phyloP scores from a whole-genome alignment of 1,284 basidiomycete genomes.

The Cryptococcus wingfieldii region DNA sequence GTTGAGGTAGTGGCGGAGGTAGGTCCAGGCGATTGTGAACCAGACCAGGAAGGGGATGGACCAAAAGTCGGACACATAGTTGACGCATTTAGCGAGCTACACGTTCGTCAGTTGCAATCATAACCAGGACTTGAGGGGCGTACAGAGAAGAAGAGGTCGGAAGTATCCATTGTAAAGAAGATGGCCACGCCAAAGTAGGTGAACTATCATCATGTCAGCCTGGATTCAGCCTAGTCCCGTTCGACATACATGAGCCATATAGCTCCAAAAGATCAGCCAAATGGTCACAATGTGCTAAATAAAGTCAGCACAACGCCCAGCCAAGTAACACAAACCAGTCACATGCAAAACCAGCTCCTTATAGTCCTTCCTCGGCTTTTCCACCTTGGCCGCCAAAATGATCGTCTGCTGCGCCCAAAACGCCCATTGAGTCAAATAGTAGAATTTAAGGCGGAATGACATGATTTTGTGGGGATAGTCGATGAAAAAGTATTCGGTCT shows the following conservation, averaged over 20 bases:
- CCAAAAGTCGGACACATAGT: conserved; percentile 70
- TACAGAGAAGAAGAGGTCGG: conserved; percentile 82
- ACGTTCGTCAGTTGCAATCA: not conserved
- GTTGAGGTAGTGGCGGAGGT: conserved; percentile 94
- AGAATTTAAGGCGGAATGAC: conserved; percentile 76
- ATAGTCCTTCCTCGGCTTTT: conserved; percentile 92
- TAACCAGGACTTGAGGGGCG: conserved; percentile 35
- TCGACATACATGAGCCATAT: conserved; percentile 60
- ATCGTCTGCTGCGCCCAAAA: conserved; percentile 95
- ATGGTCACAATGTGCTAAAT: conserved; percentile 85
- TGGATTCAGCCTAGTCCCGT: not conserved
- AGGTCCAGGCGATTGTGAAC: conserved; percentile 81
- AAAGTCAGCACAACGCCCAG: not conserved
- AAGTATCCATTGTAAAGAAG: conserved; percentile 95
- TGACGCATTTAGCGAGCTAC: conserved; percentile 76
- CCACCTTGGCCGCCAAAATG: conserved; percentile 77
- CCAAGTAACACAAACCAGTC: conserved; percentile 11
- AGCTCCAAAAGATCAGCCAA: conserved; percentile 94
- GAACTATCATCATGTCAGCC: conserved; percentile 35
- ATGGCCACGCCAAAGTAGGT: conserved; percentile 89
- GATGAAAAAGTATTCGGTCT: conserved; percentile 74
- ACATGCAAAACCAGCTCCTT: conserved; percentile 68
- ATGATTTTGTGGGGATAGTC: conserved; percentile 87
- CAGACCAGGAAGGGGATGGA: conserved; percentile 64
- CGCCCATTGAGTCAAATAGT: conserved; percentile 82